Conservation (phyloP, 768 basidiomycete species). For the Rhodotorula diobovata region DNA sequence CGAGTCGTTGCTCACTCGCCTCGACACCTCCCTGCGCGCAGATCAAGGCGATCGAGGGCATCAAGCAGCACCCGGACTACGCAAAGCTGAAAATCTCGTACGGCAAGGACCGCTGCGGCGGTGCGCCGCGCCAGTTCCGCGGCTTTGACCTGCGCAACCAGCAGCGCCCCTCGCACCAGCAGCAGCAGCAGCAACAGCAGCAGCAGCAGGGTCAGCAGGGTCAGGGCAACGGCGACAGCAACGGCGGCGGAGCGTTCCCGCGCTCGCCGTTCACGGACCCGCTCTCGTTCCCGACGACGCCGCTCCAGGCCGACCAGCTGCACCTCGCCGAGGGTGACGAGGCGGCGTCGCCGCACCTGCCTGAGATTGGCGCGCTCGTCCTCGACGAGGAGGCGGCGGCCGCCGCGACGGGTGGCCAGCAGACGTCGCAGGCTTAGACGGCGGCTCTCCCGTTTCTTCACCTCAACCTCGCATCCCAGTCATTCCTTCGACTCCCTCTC, state of each 20-base stretch:
- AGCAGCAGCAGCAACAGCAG: background rate
- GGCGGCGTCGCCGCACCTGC: constrained; percentile 9
- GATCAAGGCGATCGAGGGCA: constrained; percentile 95
- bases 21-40: background rate
- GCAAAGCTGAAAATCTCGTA: constrained; percentile 81
- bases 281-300: constrained; percentile 21
- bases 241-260: too few relatives aligned
- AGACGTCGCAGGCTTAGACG: background rate
- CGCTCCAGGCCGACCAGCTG: constrained; percentile 9
- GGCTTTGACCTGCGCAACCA: constrained; percentile 35
- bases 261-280: constrained; percentile 21
- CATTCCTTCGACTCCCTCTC: background rate
- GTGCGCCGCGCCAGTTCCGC: constrained; percentile 34
- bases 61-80: constrained; percentile 89
- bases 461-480: background rate
- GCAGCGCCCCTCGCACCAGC: constrained; percentile 1
- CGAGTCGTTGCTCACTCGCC: too few relatives aligned
- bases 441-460: background rate
- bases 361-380: constrained; percentile 35
- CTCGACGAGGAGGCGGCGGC: constrained; percentile 34
- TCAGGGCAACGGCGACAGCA: background rate
- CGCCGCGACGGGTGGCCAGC: constrained; percentile 4
- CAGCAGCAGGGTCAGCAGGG: too few relatives aligned
- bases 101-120: constrained; percentile 39
- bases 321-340: background rate